Base-by-base conservation (phyloP, 129 eudicot species). In the Flaveria linearis region DNA sequence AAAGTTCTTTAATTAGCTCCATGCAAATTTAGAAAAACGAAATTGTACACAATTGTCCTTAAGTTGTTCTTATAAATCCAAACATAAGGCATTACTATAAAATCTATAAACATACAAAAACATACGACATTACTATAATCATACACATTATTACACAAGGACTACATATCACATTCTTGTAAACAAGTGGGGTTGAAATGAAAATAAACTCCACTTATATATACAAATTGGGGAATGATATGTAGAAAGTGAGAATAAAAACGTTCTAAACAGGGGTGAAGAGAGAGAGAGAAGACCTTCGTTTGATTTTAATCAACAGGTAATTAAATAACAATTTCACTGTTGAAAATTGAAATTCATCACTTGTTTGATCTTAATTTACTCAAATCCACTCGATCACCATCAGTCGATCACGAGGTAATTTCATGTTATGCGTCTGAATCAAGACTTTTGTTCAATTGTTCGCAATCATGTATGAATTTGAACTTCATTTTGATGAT, bases 291-390 rank as follows among this genome's bases (percentile, higher is more conserved):
- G 33, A 25, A 47, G 47, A 64, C 50, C 41, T 49, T 25, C 46
- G 57, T 73, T 80, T 72, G 69, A 80, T 80, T 80, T 73, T 80
- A 61, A 75, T 63, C 7, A 68, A 69, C 82, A 78, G 80, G 80
- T 76, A 63, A 25, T 42, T 42, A 20, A 63, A 3, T 14, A 26
- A 15, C 13, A 45, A 45, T 1, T 55, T n/a, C 28, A 57, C 2
- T 16, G n/a, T 72, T 52, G 52, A 64, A 62, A 39, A 26, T 43
- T 79, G 58, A 79, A 72, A 72, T 79, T 64, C 58, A 72, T 72
- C 15, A 25, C 49, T 52, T 72, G 68, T 64, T 63, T 65, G 26
- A 73, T 73, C 68, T 72, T 73, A n/a, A 79, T 52, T 52, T 26
- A 79, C 49, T 28, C 49, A 52, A 79, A 72, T 30, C 55, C 73